phyloP scores from a whole-genome alignment of 306 rosid species.

The Prunus mira region DNA sequence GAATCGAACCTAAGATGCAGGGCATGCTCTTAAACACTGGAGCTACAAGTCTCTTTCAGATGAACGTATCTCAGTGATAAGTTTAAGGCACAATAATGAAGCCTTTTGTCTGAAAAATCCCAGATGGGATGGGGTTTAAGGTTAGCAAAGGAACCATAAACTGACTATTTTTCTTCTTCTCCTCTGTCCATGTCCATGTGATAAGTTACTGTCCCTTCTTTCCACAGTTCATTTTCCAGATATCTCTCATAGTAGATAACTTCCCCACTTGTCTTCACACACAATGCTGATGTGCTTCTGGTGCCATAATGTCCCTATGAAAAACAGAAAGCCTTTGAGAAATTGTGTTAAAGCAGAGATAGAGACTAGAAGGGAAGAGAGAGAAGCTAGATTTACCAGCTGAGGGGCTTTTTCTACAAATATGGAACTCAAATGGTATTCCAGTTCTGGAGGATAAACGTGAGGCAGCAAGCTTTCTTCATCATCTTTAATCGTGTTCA shows the following conservation, averaged over 20 bases:
- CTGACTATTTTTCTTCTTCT: background rate
- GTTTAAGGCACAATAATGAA: too few species aligned
- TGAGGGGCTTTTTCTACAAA: constrained; percentile 42
- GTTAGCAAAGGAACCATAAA: constrained; percentile 1
- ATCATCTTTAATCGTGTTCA: constrained; percentile 52
- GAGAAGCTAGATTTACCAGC: constrained; percentile 33
- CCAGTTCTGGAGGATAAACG: constrained; percentile 47
- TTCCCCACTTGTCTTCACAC: constrained; percentile 54
- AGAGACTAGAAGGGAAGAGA: background rate
- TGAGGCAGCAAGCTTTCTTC: constrained; percentile 50
- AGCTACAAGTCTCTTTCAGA: too few species aligned
- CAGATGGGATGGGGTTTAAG: too few species aligned
- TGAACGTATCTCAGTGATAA: too few species aligned
- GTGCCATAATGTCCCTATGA: constrained; percentile 77
- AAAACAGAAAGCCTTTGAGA: constrained; percentile 12
- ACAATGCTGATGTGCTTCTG: constrained; percentile 68
- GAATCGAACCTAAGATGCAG: too few species aligned
- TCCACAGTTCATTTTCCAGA: constrained; percentile 54
- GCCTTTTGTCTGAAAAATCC: too few species aligned
- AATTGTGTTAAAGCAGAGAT: background rate
- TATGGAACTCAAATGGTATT: constrained; percentile 54
- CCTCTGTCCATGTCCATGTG: constrained; percentile 10
- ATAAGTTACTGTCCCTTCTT: constrained; percentile 42
- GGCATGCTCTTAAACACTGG: too few species aligned
- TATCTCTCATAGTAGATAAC: constrained; percentile 54